These are phyloP conservation scores for Tausonia pullulans DNA, from an alignment of 1,284 basidiomycete genomes.

Conservation along the genomic window DNA sequence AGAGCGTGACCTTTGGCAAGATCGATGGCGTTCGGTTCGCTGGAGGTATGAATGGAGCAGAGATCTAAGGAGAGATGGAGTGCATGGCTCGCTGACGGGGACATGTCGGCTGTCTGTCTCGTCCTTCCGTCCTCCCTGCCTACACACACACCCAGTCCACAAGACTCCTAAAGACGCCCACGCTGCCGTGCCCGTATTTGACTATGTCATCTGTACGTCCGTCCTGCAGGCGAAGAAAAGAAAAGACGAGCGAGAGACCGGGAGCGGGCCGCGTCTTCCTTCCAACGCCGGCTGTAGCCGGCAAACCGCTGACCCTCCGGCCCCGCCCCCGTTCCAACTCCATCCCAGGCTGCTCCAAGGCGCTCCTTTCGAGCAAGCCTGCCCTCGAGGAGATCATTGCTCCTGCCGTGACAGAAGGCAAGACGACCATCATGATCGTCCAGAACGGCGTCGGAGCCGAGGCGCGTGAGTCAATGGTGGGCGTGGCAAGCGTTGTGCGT, in stretches of 20 bases:
- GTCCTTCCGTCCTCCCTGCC: neutral
- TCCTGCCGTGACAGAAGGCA: slow-evolving; percentile 12
- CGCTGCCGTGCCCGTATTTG: slow-evolving; percentile 12
- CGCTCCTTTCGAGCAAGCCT: neutral
- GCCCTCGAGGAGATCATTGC: slow-evolving; percentile 14
- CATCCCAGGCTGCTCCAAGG: slow-evolving; percentile 15
- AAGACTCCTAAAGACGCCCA: slow-evolving; percentile 12
- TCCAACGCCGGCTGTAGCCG: too few species aligned
- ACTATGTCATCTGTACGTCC: slow-evolving; percentile 14
- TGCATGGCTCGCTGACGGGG: too few species aligned
- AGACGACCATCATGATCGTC: slow-evolving; percentile 15
- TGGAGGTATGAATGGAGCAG: neutral
- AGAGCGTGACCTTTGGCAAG: slow-evolving; percentile 4
- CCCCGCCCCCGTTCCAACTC: neutral
- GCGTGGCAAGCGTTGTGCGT: neutral
- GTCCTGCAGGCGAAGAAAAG: too few species aligned
- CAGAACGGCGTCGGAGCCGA: slow-evolving; percentile 16
- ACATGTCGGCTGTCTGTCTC: neutral
- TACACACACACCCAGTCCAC: slow-evolving; percentile 1
- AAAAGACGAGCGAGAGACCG: too few species aligned
- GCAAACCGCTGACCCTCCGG: neutral
- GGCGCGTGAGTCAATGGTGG: neutral
- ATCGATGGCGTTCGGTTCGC: slow-evolving; percentile 9
- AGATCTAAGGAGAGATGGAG: neutral
- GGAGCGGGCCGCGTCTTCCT: neutral